Conservation (phyloP, 495 filamentous ascomycete genomes). For the Clavariopsis aquatica region DNA sequence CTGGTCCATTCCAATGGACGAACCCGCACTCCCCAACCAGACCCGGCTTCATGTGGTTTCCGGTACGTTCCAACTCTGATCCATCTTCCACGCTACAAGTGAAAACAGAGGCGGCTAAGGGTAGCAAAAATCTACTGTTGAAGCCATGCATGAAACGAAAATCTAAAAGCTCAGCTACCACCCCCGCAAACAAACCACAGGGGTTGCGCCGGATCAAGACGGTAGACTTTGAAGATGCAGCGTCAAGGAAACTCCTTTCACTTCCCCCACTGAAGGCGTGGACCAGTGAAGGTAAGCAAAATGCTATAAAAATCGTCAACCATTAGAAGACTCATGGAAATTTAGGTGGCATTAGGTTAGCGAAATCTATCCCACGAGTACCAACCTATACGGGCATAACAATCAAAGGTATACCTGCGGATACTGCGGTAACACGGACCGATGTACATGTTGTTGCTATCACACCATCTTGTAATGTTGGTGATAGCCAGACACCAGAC, state of each 20-base stretch:
- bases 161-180: constrained; percentile 22
- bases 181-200: constrained; percentile 4
- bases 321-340: not conserved
- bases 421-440: constrained; percentile 25
- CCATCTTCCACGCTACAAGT: not conserved
- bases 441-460: constrained; percentile 34
- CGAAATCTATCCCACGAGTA: not conserved
- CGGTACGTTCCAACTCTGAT: not conserved
- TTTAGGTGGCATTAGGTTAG: not conserved
- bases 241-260: constrained; percentile 13
- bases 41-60: constrained; percentile 4
- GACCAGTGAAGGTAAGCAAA: not conserved
- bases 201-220: constrained; percentile 26
- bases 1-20: constrained; percentile 4
- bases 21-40: not conserved
- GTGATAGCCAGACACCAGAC: not conserved
- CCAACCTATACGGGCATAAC: not conserved
- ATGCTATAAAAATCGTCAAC: not conserved
- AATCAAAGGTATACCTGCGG: constrained; percentile 23
- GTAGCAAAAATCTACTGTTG: constrained; percentile 6
- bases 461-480: constrained; percentile 17
- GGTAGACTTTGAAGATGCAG: constrained; percentile 23
- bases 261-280: constrained; percentile 14
- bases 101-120: not conserved
- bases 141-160: constrained; percentile 27